Evolutionary conservation across 345 rosid genomes (phyloP).

Genomic region (Aurinia saxatilis): DNA sequence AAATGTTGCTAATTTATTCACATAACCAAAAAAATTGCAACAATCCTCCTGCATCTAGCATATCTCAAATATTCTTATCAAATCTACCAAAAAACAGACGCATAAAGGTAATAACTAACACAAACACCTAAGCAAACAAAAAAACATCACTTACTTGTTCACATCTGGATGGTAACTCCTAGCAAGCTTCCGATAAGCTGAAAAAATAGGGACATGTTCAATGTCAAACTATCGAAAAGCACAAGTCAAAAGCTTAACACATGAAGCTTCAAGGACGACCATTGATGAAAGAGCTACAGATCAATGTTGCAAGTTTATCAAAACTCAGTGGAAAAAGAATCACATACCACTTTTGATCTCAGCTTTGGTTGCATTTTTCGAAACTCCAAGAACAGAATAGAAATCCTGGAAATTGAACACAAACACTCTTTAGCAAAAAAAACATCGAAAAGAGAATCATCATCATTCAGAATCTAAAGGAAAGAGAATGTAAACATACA

Average conservation of each 20-base stretch:
- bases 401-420: constrained; percentile 51
- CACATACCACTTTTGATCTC: constrained; percentile 87
- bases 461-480: neutral
- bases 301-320: neutral
- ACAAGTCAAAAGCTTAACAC: neutral
- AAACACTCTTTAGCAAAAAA: neutral
- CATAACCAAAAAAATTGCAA: neutral
- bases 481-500: constrained; percentile 43
- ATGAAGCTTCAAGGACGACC: neutral
- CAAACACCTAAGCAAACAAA: neutral
- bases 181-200: constrained; percentile 97
- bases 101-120: neutral
- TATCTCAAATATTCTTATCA: neutral
- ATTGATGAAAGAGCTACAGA: neutral
- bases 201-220: constrained; percentile 18
- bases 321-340: neutral
- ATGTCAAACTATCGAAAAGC: neutral
- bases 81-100: neutral
- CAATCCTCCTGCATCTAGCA: neutral
- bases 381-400: constrained; percentile 89
- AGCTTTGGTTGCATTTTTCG: constrained; percentile 82
- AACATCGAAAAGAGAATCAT: neutral
- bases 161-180: constrained; percentile 96
- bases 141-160: constrained; percentile 69
- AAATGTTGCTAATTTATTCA: no score